Percentiles rank a stretch among this genome's conserved stretches.
These are phyloP conservation scores for Chalciporus pseudorubinellus DNA, from an alignment of 768 basidiomycete genomes.

Conservation along the genomic window DNA sequence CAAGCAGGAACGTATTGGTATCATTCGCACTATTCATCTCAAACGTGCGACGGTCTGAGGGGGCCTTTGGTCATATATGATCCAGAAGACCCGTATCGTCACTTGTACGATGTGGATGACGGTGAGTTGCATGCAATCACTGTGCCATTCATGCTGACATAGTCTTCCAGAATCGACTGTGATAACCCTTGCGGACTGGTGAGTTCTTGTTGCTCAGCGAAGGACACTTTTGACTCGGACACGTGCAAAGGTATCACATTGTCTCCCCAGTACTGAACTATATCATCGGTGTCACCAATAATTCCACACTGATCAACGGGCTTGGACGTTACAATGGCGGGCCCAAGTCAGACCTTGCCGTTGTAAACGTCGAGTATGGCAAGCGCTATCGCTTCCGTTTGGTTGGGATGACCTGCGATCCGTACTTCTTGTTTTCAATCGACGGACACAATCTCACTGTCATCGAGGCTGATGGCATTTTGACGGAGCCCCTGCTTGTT, in stretches of 20 bases:
- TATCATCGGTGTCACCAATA: slow-evolving; percentile 15
- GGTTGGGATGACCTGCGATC: slow-evolving; percentile 44
- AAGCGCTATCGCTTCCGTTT: slow-evolving; percentile 50
- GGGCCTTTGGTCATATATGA: slow-evolving; percentile 44
- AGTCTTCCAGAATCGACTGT: slow-evolving; percentile 20
- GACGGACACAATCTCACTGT: slow-evolving; percentile 42
- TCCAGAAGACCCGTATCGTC: slow-evolving; percentile 36
- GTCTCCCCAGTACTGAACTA: slow-evolving; percentile 16
- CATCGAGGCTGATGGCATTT: slow-evolving; percentile 48
- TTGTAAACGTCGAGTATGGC: slow-evolving; percentile 37
- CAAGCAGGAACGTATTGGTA: slow-evolving; percentile 37
- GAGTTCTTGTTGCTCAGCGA: neutral
- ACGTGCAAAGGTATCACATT: slow-evolving; percentile 20
- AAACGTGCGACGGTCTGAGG: slow-evolving; percentile 37
- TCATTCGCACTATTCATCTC: slow-evolving; percentile 39
- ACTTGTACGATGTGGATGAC: slow-evolving; percentile 46
- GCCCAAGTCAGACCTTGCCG: slow-evolving; percentile 35
- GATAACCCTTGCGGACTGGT: slow-evolving; percentile 29
- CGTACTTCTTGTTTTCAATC: slow-evolving; percentile 44
- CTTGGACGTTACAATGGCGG: slow-evolving; percentile 33
- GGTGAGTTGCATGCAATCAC: slow-evolving; percentile 21
- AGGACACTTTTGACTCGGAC: neutral
- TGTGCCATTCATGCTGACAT: neutral
- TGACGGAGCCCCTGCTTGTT: slow-evolving; percentile 40
- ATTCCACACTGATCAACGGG: slow-evolving; percentile 33